Conservation (phyloP, 768 basidiomycete genomes). For the Psilocybe cyanescens region DNA sequence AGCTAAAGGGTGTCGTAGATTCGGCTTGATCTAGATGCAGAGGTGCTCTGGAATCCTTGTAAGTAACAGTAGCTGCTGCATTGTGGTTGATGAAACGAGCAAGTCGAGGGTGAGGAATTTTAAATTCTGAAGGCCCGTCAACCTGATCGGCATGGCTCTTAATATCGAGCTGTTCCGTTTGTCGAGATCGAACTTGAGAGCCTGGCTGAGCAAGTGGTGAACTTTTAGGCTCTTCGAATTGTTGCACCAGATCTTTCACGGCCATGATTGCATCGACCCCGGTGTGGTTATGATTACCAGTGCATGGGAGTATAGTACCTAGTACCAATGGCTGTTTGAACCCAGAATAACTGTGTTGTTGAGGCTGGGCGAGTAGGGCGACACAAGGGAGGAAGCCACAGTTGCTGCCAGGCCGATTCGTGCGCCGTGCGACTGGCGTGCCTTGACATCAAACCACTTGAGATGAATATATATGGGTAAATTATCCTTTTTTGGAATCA, state of each 20-base stretch:
- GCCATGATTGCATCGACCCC: slow-evolving; percentile 30
- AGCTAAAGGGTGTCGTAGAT: background rate
- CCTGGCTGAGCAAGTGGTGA: background rate
- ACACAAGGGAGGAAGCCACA: no score
- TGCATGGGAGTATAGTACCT: background rate
- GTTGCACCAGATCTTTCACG: slow-evolving; percentile 37
- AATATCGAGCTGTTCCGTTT: background rate
- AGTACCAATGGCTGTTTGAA: no score
- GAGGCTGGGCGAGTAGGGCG: no score
- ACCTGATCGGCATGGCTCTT: background rate
- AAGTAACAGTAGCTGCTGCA: background rate
- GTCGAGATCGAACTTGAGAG: slow-evolving; percentile 6
- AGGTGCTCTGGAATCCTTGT: background rate
- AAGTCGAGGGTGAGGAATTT: slow-evolving; percentile 19
- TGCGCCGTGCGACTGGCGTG: no score
- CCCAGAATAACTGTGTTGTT: no score
- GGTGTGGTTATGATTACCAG: background rate
- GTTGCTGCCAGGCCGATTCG: no score
- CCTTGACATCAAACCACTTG: no score
- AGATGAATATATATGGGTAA: no score
- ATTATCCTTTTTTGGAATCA: no score
- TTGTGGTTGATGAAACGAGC: slow-evolving; percentile 26
- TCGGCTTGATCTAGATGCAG: background rate
- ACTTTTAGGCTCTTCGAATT: slow-evolving; percentile 28
- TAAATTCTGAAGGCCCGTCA: background rate